Conservation (phyloP, 169 alveolate genomes). For the Plasmodium gaboni region DNA sequence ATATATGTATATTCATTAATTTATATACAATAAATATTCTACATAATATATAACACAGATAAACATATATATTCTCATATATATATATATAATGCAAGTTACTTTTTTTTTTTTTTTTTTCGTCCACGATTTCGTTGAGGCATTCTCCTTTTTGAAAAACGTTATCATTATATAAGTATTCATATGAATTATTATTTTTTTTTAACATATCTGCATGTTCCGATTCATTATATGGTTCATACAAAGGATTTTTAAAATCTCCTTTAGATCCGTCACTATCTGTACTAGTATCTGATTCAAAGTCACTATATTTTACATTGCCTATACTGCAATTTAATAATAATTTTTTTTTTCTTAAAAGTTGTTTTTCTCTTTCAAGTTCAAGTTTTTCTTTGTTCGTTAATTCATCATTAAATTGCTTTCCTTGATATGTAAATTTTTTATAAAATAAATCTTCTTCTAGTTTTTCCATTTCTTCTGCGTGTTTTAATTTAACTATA, state of each 20-base stretch:
- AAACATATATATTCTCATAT: not conserved
- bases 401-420: conserved; percentile 58
- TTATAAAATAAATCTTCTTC: conserved; percentile 68
- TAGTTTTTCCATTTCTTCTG: conserved; percentile 76
- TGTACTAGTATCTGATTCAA: conserved; percentile 67
- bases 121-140: conserved; percentile 18
- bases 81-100: not conserved
- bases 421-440: conserved; percentile 71
- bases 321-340: conserved; percentile 32
- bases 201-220: conserved; percentile 23
- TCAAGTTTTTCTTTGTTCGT: conserved; percentile 70
- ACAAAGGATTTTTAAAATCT: conserved; percentile 28
- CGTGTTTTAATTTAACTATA: conserved; percentile 46
- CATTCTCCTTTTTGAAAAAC: conserved; percentile 46
- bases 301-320: conserved; percentile 65
- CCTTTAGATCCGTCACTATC: conserved; percentile 32
- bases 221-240: conserved; percentile 40
- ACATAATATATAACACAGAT: no score
- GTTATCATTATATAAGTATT: conserved; percentile 17
- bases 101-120: conserved; percentile 34
- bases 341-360: conserved; percentile 59
- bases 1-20: not conserved
- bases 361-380: conserved; percentile 48
- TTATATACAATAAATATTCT: not conserved
- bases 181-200: conserved; percentile 15